Conservation (phyloP, 2,329 filamentous ascomycete genomes). For the Aspergillus clavatus region DNA sequence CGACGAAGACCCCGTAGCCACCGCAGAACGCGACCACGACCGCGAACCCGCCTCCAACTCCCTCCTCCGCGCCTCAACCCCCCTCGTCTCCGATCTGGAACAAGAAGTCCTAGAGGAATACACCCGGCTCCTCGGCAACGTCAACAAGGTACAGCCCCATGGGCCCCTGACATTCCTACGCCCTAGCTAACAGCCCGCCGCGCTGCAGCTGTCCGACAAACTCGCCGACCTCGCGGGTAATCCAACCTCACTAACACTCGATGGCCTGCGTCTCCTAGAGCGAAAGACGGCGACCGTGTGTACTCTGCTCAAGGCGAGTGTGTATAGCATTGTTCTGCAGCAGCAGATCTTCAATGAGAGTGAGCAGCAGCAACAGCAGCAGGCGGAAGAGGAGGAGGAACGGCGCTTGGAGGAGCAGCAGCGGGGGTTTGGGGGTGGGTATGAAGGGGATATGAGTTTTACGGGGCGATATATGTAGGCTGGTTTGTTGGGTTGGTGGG, state of each 20-base stretch:
- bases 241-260: conserved; percentile 68
- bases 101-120: conserved; percentile 96
- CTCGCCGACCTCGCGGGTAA: conserved; percentile 56
- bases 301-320: conserved; percentile 92
- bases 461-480: conserved; percentile 11
- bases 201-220: conserved; percentile 35
- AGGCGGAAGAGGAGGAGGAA: conserved; percentile 17
- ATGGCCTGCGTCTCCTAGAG: conserved; percentile 82
- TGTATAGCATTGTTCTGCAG: conserved; percentile 97
- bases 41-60: conserved; percentile 27
- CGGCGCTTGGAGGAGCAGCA: conserved; percentile 16
- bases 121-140: conserved; percentile 76
- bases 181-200: no score
- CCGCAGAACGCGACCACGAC: conserved; percentile 12
- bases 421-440: conserved; percentile 16
- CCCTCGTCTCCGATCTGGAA: conserved; percentile 67
- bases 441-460: conserved; percentile 26
- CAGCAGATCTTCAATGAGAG: conserved; percentile 78
- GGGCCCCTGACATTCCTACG: no score
- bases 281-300: conserved; percentile 93
- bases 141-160: conserved; percentile 72
- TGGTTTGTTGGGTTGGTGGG: conserved; percentile 3
- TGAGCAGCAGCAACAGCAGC: conserved; percentile 30
- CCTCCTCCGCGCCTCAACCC: conserved; percentile 34
- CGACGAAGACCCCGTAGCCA: conserved; percentile 3